Evolutionary conservation across 768 basidiomycete genomes (phyloP), one percentile per base, ranked within the genome.

Genomic region (Pholiota microspora): DNA sequence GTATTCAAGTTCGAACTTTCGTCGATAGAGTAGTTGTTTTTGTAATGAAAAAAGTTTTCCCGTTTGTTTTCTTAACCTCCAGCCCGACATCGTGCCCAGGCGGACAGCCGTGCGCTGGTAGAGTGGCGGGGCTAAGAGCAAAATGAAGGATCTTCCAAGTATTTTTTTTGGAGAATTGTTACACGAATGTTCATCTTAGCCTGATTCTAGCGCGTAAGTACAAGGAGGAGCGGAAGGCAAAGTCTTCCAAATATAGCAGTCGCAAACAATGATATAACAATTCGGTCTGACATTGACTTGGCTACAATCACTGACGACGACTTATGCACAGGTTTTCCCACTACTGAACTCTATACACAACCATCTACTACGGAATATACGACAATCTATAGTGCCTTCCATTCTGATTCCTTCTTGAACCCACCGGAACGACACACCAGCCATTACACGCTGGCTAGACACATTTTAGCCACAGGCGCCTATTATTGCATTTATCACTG

Each of bases 371-470:
- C 40, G 21, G 40, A 23, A 9, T 16, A 16, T 12, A 10, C 21
- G 16, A n/a, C 16, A 42, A 42, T 42, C 40, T 42, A 42, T 42
- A 42, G 2, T 10, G 40, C 18, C 23, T 42, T 42, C 36, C 12
- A 47, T 31, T 15, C n/a, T 45, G 18, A 21, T 45, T 45, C 18
- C 5, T 24, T 45, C 31, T 28, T n/a, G 32, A 48, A 12, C 46
- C 32, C 16, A 12, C 18, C 8, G 16, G 12, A n/a, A 8, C 25
- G 29, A 9, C 45, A 27, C 25, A 46, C 3, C 45, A 7, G 24
- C 27, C 18, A 34, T 23, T 24, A 38, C 24, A 54, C 34, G 16
- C 44, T 48, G 35, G 38, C 56, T 47, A 50, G 49, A 55, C 34
- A 45, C 15, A 38, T 53, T 51, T 28, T 49, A 21, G 28, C 45